Evolutionary conservation across 345 rosid species (phyloP).

Genomic region (Syzygium jambos): DNA sequence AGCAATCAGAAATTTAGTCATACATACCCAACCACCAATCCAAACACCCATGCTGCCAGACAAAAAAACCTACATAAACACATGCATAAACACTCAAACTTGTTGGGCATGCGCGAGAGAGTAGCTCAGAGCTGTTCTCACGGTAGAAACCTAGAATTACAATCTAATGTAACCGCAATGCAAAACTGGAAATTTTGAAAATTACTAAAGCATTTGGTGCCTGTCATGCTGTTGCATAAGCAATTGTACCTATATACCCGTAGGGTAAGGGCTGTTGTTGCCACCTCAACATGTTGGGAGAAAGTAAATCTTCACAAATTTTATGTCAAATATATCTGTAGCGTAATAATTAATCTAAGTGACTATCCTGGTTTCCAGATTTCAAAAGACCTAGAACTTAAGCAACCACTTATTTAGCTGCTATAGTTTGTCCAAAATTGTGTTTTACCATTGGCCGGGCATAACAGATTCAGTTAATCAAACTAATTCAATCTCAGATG

Average conservation of each 20-base stretch:
- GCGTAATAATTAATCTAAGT: background rate
- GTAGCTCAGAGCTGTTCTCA: background rate
- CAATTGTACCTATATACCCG: background rate
- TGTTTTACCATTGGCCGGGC: background rate
- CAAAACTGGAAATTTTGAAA: background rate
- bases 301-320: background rate
- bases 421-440: background rate
- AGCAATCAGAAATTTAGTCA: constrained; percentile 5
- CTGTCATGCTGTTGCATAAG: background rate
- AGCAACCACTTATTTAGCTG: background rate
- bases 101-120: background rate
- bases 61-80: background rate
- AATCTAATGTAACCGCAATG: background rate
- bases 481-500: background rate
- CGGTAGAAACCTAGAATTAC: background rate
- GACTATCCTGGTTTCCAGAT: background rate
- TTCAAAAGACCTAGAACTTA: background rate
- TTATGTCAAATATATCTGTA: background rate
- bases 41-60: background rate
- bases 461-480: background rate
- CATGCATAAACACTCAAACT: background rate
- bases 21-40: background rate
- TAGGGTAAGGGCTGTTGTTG: background rate
- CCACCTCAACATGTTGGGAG: background rate
- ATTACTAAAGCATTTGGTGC: background rate